Evolutionary conservation across 148 eudicot genomes (phyloP), one percentile per base, ranked within the genome.

Genomic region (Dysphania ambrosioides): DNA sequence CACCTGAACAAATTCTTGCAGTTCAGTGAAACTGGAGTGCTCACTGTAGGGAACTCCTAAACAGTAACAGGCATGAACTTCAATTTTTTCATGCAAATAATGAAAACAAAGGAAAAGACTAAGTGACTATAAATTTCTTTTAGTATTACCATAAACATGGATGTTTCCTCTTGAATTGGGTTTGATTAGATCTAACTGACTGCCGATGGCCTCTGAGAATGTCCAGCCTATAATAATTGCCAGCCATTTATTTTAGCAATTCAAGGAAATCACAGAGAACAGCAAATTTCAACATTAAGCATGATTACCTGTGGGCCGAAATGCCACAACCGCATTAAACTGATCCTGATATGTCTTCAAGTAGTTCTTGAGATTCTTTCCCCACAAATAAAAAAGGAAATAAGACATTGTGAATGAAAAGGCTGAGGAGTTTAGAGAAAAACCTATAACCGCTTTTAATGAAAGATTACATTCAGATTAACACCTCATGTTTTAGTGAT

Each of bases 11-110:
- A 88, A 88, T 73, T 88, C 92, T 80, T 75, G 83, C 41, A 88
- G 78, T 72, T 88, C 92, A 70, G 76, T 79, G 78, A 86, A 88
- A 78, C 88, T 88, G 23, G 92, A 88, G 81, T 88, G 92, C 80
- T 88, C 92, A 68, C 92, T 88, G 55, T 88, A 88, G 18, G 92
- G 92, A 62, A 88, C 90, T 70, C 92, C 92, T 88, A 86, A 77
- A 77, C 11, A 57, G 31, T 41, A 67, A 63, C 41, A 21, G 56
- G 64, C 57, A 58, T 7, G n/a, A 13, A 62, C 24, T 60, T 16
- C 41, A 42, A 41, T 58, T 49, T 31, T 47, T 21, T 9, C 30
- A 8, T 31, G 15, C 32, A 30, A 63, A 34, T 47, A 47, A 47
- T 47, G 4, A 13, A 13, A 6, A 53, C 2, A 6, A 5, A 18